Conservation (phyloP, 345 rosid genomes). For the Bruguiera parviflora region DNA sequence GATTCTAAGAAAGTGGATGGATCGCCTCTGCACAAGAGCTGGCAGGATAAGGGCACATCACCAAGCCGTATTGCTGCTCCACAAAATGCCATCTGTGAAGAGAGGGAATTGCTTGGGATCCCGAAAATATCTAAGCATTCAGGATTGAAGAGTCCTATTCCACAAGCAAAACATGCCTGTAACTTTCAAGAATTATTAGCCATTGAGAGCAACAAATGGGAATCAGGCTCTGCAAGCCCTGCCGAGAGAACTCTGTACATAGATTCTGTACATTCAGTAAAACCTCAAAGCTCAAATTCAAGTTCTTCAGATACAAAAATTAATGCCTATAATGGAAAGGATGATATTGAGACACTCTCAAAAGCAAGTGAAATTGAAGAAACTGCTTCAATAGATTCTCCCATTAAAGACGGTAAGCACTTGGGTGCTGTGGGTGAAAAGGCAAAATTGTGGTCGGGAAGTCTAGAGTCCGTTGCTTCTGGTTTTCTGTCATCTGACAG, state of each 20-base stretch:
- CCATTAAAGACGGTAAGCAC: conserved; percentile 26
- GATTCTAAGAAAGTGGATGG: conserved; percentile 26
- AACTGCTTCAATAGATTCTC: conserved; percentile 22
- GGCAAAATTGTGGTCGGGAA: conserved; percentile 9
- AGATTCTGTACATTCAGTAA: conserved; percentile 50
- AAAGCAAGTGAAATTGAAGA: conserved; percentile 33
- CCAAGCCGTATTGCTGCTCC: conserved; percentile 7
- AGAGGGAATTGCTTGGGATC: conserved; percentile 18
- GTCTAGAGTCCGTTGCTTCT: conserved; percentile 24
- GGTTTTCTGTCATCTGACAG: conserved; percentile 20
- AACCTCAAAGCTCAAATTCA: conserved; percentile 26
- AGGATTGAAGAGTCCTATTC: conserved; percentile 13
- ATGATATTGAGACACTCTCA: conserved; percentile 11
- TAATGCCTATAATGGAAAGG: conserved; percentile 4
- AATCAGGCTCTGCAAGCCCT: conserved; percentile 36
- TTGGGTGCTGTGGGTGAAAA: conserved; percentile 15
- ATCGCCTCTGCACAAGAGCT: conserved; percentile 27
- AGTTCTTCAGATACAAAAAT: conserved; percentile 21
- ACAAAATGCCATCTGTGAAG: conserved; percentile 8
- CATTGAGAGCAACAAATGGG: conserved; percentile 41
- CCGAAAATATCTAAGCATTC: conserved; percentile 26
- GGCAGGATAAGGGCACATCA: conserved; percentile 30
- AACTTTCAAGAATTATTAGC: conserved; percentile 53
- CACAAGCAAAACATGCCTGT: conserved; percentile 20
- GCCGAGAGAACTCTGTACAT: conserved; percentile 76